Evolutionary conservation across 106 monocot genomes (phyloP).

Genomic region (Allium cepa): DNA sequence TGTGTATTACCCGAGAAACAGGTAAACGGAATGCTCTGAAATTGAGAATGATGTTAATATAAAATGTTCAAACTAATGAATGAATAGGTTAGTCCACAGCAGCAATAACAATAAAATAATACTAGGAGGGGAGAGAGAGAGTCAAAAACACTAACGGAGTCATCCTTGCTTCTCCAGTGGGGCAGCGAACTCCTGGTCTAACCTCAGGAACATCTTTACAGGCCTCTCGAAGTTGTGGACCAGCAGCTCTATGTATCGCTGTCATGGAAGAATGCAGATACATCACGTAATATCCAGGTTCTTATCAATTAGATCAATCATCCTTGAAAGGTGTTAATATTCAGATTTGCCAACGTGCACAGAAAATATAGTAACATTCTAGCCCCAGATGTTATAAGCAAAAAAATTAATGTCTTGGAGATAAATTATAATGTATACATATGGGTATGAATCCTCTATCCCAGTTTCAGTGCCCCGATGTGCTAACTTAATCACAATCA

Average conservation of each 20-base stretch:
- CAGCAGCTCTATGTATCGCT: conserved; percentile 98
- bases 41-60: not conserved
- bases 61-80: not conserved
- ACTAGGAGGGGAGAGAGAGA: not conserved
- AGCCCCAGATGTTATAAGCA: no score
- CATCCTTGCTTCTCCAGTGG: conserved; percentile 89
- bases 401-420: no score
- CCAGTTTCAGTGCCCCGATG: no score
- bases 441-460: no score
- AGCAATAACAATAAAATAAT: conserved; percentile 3
- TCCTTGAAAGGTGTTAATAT: no score
- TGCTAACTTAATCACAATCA: no score
- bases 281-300: no score
- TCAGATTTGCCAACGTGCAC: no score
- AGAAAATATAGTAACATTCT: no score
- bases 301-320: no score
- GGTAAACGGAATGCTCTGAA: conserved; percentile 82
- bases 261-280: not conserved
- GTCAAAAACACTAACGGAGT: conserved; percentile 49
- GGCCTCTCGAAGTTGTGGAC: conserved; percentile 59
- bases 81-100: not conserved
- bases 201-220: conserved; percentile 64
- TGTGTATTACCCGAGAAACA: conserved; percentile 80
- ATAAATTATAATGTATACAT: no score
- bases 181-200: conserved; percentile 65